Evolutionary conservation across 495 filamentous ascomycete species (phyloP).

Genomic region (Hypoxylon perforatum): DNA sequence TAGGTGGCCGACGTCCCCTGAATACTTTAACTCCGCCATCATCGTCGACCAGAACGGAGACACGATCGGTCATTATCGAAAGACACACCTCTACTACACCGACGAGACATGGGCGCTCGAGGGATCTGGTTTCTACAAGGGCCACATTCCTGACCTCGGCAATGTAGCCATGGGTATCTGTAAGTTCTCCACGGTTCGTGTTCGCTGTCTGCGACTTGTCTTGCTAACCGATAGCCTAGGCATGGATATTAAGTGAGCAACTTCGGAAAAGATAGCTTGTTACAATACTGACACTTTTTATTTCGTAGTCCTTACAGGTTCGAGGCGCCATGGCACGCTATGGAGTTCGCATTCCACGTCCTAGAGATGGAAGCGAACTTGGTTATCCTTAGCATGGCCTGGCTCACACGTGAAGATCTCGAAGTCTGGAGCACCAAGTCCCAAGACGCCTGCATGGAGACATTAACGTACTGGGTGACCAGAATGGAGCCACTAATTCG

Average conservation of each 20-base stretch:
- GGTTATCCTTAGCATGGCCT: conserved; percentile 88
- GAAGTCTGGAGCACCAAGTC: conserved; percentile 53
- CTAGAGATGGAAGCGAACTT: conserved; percentile 73
- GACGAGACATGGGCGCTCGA: conserved; percentile 93
- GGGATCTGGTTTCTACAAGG: conserved; percentile 72
- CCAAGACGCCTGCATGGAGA: conserved; percentile 77
- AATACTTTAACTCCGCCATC: conserved; percentile 85
- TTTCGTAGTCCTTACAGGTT: conserved; percentile 73
- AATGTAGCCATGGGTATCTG: conserved; percentile 87
- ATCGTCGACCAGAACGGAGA: conserved; percentile 78
- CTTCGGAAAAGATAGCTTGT: conserved; percentile 5
- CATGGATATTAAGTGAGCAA: conserved; percentile 74
- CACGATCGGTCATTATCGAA: conserved; percentile 85
- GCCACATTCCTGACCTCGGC: conserved; percentile 62
- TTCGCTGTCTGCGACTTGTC: background rate
- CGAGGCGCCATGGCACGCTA: conserved; percentile 77
- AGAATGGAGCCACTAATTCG: conserved; percentile 78
- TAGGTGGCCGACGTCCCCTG: conserved; percentile 54
- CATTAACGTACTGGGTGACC: conserved; percentile 90
- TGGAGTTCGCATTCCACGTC: conserved; percentile 86
- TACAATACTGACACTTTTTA: conserved; percentile 23
- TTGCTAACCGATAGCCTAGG: conserved; percentile 49
- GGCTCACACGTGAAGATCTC: conserved; percentile 72
- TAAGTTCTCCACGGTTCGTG: conserved; percentile 64
- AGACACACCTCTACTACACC: conserved; percentile 88